phyloP scores from a whole-genome alignment of 495 filamentous ascomycete genomes.

The Aspergillus homomorphus region DNA sequence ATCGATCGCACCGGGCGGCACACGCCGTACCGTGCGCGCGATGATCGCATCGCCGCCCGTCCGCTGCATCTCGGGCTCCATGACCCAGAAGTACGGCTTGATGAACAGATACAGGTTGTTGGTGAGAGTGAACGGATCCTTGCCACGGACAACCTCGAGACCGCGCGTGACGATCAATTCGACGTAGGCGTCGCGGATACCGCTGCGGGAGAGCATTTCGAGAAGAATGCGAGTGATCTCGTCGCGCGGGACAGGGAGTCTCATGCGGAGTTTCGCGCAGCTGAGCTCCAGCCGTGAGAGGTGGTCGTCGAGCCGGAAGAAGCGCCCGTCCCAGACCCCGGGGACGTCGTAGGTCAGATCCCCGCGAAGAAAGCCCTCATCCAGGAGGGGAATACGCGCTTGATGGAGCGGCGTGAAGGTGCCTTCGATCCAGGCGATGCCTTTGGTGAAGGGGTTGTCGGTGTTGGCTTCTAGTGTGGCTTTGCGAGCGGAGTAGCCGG shows the following conservation, averaged over 20 bases:
- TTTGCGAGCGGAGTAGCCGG: slow-evolving; percentile 27
- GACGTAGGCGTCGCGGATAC: slow-evolving; percentile 39
- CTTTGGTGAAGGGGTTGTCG: slow-evolving; percentile 28
- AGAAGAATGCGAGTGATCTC: slow-evolving; percentile 33
- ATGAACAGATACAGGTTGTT: slow-evolving; percentile 41
- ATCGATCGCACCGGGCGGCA: slow-evolving; percentile 34
- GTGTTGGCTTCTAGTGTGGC: slow-evolving; percentile 23
- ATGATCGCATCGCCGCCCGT: slow-evolving; percentile 37
- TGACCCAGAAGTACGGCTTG: slow-evolving; percentile 38
- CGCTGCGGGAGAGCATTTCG: slow-evolving; percentile 36
- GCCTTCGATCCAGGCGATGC: slow-evolving; percentile 37
- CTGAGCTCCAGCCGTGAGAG: slow-evolving; percentile 30
- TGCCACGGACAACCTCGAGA: slow-evolving; percentile 29
- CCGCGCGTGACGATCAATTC: slow-evolving; percentile 42
- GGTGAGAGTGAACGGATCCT: slow-evolving; percentile 23
- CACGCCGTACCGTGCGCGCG: slow-evolving; percentile 35
- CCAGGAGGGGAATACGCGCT: slow-evolving; percentile 38
- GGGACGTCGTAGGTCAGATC: slow-evolving; percentile 44
- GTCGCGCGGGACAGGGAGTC: slow-evolving; percentile 28
- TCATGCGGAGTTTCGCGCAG: slow-evolving; percentile 37
- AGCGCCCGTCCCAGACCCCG: slow-evolving; percentile 39
- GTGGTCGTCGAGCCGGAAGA: slow-evolving; percentile 40
- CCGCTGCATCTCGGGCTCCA: slow-evolving; percentile 35
- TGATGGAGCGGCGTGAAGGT: slow-evolving; percentile 27
- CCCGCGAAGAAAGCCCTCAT: slow-evolving; percentile 43